phyloP scores from a whole-genome alignment of 495 filamentous ascomycete species.

The Hypoxylon intermedium region DNA sequence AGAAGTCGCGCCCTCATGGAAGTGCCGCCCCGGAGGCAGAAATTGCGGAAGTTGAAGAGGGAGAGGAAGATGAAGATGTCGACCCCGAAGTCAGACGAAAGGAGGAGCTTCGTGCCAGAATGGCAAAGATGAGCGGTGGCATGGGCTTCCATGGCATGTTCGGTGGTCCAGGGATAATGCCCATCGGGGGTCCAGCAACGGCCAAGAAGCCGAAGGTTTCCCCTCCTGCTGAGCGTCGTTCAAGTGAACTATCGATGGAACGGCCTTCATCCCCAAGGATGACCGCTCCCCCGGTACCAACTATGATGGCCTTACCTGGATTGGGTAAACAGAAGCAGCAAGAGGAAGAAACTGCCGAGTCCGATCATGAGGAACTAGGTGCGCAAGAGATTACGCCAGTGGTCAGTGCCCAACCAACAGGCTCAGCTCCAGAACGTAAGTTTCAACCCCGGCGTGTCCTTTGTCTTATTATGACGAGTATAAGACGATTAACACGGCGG shows the following conservation, averaged over 20 bases:
- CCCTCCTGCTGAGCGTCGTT: constrained; percentile 50
- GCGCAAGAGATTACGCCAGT: constrained; percentile 40
- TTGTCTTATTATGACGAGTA: constrained; percentile 41
- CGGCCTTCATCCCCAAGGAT: constrained; percentile 52
- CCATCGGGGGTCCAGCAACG: constrained; percentile 60
- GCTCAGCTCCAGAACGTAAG: constrained; percentile 58
- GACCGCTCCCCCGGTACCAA: constrained; percentile 71
- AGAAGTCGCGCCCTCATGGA: constrained; percentile 48
- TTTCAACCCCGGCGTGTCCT: constrained; percentile 25
- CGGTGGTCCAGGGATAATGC: constrained; percentile 75
- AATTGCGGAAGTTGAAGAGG: constrained; percentile 64
- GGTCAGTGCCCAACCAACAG: constrained; percentile 46
- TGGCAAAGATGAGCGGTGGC: constrained; percentile 98
- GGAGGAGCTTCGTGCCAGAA: constrained; percentile 88
- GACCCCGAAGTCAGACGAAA: constrained; percentile 87
- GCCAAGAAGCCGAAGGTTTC: constrained; percentile 70
- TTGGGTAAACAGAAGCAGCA: constrained; percentile 58
- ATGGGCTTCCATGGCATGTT: constrained; percentile 98
- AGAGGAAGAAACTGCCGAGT: constrained; percentile 53
- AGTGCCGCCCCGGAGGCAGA: constrained; percentile 42
- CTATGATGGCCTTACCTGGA: constrained; percentile 75
- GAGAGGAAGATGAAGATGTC: constrained; percentile 85
- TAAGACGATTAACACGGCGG: constrained; percentile 47
- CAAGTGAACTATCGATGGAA: constrained; percentile 58
- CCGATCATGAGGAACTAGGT: constrained; percentile 46